These are phyloP conservation scores for Dioscorea alata DNA, from an alignment of 106 monocot genomes.

Conservation along the genomic window DNA sequence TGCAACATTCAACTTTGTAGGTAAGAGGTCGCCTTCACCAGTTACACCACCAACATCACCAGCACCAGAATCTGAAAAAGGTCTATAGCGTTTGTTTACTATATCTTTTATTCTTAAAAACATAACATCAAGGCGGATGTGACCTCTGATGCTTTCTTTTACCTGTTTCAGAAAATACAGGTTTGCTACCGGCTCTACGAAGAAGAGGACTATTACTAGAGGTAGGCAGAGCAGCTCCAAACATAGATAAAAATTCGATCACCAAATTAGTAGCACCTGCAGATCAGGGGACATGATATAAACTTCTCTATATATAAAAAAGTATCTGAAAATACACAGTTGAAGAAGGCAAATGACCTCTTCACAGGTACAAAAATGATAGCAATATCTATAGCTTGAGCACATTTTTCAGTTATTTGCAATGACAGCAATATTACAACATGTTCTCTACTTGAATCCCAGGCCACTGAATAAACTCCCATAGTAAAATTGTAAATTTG, in stretches of 20 bases:
- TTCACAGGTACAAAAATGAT: no score
- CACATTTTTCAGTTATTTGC: no score
- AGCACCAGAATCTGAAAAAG: slow-evolving; percentile 4
- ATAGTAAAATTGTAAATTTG: no score
- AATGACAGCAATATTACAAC: no score
- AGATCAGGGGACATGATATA: no score
- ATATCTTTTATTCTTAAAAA: not conserved
- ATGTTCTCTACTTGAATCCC: no score
- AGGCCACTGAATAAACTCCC: no score
- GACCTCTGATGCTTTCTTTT: not conserved
- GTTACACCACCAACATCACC: slow-evolving; percentile 13
- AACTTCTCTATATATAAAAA: no score
- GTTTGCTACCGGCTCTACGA: slow-evolving; percentile 52
- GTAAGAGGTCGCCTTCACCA: slow-evolving; percentile 16
- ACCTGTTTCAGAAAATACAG: slow-evolving; percentile 39
- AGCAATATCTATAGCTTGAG: no score
- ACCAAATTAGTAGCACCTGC: no score
- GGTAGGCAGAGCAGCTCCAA: slow-evolving; percentile 30
- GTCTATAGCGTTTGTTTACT: not conserved
- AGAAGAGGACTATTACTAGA: slow-evolving; percentile 47
- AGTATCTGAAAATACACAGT: no score
- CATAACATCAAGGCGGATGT: not conserved
- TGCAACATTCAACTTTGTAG: slow-evolving; percentile 32
- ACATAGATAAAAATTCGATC: slow-evolving; percentile 25
- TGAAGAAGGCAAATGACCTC: no score